A percentile compares a stretch with the other conserved stretches of the same genome.
phyloP scores from a whole-genome alignment of 371 early-diverging fungal genomes.

The Rhizopus stolonifer region DNA sequence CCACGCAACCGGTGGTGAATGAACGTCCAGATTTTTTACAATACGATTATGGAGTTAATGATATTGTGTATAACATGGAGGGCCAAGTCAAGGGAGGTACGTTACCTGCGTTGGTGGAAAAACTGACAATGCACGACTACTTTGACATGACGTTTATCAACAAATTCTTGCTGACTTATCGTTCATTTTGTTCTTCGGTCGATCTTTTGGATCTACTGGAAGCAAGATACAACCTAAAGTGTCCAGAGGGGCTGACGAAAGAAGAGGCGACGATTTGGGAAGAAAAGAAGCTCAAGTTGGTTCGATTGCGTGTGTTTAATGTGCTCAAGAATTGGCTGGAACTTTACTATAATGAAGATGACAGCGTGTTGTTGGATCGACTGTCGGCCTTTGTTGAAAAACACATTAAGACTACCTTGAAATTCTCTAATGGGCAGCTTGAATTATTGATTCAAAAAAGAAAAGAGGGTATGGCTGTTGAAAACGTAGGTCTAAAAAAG shows the following conservation, averaged over 20 bases:
- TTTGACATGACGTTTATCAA: conserved; percentile 70
- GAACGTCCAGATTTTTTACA: conserved; percentile 54
- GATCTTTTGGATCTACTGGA: conserved; percentile 71
- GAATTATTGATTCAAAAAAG: conserved; percentile 66
- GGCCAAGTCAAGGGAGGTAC: conserved; percentile 89
- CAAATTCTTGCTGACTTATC: conserved; percentile 88
- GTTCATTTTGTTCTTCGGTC: conserved; percentile 73
- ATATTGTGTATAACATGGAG: conserved; percentile 81
- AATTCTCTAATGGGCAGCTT: conserved; percentile 64
- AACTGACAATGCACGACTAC: conserved; percentile 82
- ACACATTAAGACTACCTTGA: conserved; percentile 62
- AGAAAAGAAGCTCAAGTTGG: conserved; percentile 79
- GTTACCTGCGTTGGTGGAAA: conserved; percentile 76
- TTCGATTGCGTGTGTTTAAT: conserved; percentile 85
- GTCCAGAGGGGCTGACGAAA: conserved; percentile 63
- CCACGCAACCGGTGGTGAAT: conserved; percentile 1
- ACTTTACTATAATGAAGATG: conserved; percentile 74
- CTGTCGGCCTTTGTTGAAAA: conserved; percentile 75
- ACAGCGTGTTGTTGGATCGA: conserved; percentile 57
- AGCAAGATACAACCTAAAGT: conserved; percentile 66
- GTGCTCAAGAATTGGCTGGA: conserved; percentile 91
- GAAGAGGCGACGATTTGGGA: conserved; percentile 74
- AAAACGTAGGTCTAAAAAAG: conserved; percentile 51
- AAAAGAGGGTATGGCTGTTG: conserved; percentile 31
- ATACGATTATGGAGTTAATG: conserved; percentile 71